Evolutionary conservation across 192 early-diverging fungal genomes (phyloP), one percentile per base, ranked within the genome.

Genomic region (Coemansia interrupta): DNA sequence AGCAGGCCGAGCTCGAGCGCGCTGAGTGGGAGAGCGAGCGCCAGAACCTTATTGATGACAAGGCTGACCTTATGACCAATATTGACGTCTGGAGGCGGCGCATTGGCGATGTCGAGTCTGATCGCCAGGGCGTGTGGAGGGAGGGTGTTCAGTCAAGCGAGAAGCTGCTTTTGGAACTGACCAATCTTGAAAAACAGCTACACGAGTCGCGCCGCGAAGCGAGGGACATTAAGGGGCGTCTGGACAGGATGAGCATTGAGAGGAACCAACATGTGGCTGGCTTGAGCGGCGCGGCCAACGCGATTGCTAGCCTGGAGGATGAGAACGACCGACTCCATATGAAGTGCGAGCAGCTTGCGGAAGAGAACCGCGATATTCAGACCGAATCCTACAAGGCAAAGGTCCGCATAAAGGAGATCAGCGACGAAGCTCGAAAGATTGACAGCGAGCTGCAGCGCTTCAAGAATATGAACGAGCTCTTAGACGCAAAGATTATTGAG

Each of bases 21-120:
- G 36, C 43, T 1, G 70, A 78, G 42, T 73, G 70, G 75, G 75
- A 72, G 41, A 41, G 46, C 15, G 75, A 78, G 44, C 75, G 75
- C 2, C 61, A 73, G 58, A 58, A 63, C 26, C 40, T 78, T 39
- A 20, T 32, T 11, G 64, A 72, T 15, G 66, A 73, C 26, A 68
- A 66, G 18, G 47, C 40, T 5, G 70, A 72, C 22, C 60, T 72
- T 5, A 54, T 64, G 24, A n/a, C 39, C 24, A 62, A 49, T 5
- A 57, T 78, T 8, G 64, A 68, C 30, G 43, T 39, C 23, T 78
- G 75, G 75, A 64, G 63, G 20, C 49, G 67, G 36, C 68, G 75
- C 17, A 72, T 78, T 23, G 75, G 63, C 4, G 70, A 68, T 8
- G 57, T 50, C 30, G 75, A 78, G 58, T 57, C 28, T 18, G 68